phyloP scores from a whole-genome alignment of 148 eudicot genomes.

The Vaccinium corymbosum region DNA sequence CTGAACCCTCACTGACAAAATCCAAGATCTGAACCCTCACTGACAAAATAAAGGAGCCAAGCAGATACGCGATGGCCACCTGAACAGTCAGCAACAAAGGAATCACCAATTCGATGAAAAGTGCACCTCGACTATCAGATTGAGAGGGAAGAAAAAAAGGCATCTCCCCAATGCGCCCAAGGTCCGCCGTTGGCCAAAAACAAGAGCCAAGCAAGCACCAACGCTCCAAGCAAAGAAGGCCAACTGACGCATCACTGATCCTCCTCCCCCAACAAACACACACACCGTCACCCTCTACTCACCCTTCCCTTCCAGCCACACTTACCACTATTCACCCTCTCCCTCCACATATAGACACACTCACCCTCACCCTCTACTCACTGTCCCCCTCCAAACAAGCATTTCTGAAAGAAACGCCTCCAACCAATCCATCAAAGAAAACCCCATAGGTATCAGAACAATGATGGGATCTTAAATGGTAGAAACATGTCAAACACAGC shows the following conservation, averaged over 20 bases:
- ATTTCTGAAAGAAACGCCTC: background rate
- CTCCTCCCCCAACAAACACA: background rate
- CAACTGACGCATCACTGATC: background rate
- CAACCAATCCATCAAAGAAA: background rate
- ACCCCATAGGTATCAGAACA: background rate
- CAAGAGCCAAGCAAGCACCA: background rate
- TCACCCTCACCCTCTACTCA: background rate
- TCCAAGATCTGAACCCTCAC: background rate
- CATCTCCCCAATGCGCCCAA: background rate
- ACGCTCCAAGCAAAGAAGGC: background rate
- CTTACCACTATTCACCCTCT: background rate
- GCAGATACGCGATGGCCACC: background rate
- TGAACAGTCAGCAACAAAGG: background rate
- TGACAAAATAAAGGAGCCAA: background rate
- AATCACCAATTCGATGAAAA: background rate
- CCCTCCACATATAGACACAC: background rate
- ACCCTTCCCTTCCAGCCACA: no score
- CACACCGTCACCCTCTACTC: background rate
- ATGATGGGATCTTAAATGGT: background rate
- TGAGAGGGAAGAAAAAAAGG: background rate
- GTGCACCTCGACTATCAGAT: background rate
- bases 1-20: background rate
- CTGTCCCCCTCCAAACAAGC: no score
- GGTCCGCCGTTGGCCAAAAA: background rate
- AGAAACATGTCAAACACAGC: background rate